These are phyloP conservation scores for Neoarthrinium moseri DNA, from an alignment of 2,329 filamentous ascomycete genomes.

Conservation along the genomic window DNA sequence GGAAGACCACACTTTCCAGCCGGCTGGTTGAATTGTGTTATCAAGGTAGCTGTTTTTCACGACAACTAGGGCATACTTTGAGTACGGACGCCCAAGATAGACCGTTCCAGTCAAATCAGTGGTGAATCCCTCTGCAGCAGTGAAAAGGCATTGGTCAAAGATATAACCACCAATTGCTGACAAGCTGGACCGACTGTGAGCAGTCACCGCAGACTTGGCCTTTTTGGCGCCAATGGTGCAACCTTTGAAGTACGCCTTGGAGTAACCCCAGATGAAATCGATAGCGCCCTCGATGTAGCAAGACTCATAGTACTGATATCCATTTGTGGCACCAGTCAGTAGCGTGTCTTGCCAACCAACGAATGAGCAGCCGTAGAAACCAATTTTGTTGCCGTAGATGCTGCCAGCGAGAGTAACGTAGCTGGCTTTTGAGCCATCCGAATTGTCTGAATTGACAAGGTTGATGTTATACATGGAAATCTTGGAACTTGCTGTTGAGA, in stretches of 20 bases:
- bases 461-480: conserved; percentile 64
- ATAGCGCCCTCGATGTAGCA: conserved; percentile 46
- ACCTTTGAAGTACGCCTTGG: conserved; percentile 41
- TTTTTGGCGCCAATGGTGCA: conserved; percentile 37
- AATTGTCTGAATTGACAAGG: conserved; percentile 42
- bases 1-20: background rate
- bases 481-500: conserved; percentile 43
- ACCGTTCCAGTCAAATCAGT: conserved; percentile 8
- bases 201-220: no score
- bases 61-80: conserved; percentile 48
- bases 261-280: conserved; percentile 49
- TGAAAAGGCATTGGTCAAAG: conserved; percentile 7
- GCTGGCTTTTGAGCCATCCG: conserved; percentile 33
- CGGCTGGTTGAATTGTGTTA: conserved; percentile 27
- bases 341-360: conserved; percentile 51
- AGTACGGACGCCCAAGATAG: conserved; percentile 4
- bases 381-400: conserved; percentile 38
- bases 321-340: conserved; percentile 35
- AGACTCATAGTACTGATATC: conserved; percentile 45
- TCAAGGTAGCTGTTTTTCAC: conserved; percentile 47
- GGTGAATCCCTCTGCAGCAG: background rate
- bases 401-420: conserved; percentile 41
- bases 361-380: conserved; percentile 45
- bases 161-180: conserved; percentile 8
- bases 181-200: background rate